Percentiles rank a stretch among this genome's conserved stretches.
Evolutionary conservation across 2,329 filamentous ascomycete species (phyloP).

Genomic region (Blastomyces silverae): DNA sequence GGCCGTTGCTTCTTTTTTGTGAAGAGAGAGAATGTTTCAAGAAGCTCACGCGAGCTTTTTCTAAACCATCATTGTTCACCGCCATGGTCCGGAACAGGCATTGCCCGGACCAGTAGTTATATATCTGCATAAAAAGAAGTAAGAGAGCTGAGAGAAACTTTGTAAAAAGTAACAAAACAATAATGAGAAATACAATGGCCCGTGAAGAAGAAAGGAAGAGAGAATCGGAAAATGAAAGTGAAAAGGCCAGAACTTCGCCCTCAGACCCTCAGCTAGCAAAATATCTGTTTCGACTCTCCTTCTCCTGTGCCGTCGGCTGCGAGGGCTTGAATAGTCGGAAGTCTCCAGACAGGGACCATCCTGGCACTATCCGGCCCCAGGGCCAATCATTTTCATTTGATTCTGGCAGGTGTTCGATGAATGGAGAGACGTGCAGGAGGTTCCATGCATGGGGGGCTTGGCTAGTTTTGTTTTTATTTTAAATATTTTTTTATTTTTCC

Average conservation of each 20-base stretch:
- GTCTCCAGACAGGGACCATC: not conserved
- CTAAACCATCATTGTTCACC: not conserved
- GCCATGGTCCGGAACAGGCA: not conserved
- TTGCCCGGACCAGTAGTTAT: not conserved
- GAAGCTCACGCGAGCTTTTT: not conserved
- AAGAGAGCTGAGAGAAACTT: not conserved
- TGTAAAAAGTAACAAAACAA: not conserved
- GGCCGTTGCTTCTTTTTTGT: not conserved
- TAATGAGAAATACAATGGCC: slow-evolving; percentile 18
- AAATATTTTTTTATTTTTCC: too few species aligned
- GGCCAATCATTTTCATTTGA: slow-evolving; percentile 5
- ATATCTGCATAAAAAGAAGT: not conserved
- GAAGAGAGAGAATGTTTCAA: not conserved
- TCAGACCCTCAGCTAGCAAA: not conserved
- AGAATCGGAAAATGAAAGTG: too few species aligned
- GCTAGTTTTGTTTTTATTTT: not conserved
- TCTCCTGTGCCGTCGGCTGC: slow-evolving; percentile 10
- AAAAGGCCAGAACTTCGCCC: not conserved
- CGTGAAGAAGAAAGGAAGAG: slow-evolving; percentile 7
- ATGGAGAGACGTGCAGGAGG: slow-evolving; percentile 9
- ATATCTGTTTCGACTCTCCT: not conserved
- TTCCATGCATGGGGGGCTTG: slow-evolving; percentile 9
- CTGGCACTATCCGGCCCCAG: not conserved
- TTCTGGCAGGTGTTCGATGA: not conserved
- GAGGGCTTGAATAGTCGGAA: slow-evolving; percentile 5